Conservation (phyloP, 768 basidiomycete species). For the Rubroboletus satanas region DNA sequence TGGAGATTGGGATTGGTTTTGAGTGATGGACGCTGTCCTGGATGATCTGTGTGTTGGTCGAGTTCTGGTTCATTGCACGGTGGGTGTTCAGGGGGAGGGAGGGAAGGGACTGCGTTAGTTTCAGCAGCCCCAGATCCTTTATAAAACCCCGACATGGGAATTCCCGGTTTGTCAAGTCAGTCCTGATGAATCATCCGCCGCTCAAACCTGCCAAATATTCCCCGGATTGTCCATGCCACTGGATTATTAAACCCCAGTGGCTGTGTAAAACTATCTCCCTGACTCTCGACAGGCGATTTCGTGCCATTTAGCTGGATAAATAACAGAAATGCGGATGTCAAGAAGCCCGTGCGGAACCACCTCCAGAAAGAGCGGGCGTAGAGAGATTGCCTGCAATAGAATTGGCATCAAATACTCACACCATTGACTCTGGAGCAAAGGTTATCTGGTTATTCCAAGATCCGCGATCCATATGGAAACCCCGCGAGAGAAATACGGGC, state of each 20-base stretch:
- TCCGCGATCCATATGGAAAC: constrained; percentile 12
- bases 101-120: background rate
- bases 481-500: constrained; percentile 3
- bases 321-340: no score
- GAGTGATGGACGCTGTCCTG: constrained; percentile 46
- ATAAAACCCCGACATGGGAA: constrained; percentile 30
- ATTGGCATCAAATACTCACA: constrained; percentile 5
- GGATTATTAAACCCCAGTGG: background rate
- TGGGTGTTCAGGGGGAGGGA: constrained; percentile 2
- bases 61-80: constrained; percentile 16
- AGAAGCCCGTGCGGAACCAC: background rate
- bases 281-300: background rate
- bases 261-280: background rate
- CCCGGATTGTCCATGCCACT: constrained; percentile 10
- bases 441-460: constrained; percentile 22
- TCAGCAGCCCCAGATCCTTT: background rate
- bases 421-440: background rate
- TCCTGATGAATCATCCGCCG: background rate
- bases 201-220: background rate
- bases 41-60: background rate
- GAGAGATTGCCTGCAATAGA: background rate
- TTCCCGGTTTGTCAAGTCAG: constrained; percentile 16
- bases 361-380: constrained; percentile 10
- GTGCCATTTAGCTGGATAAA: background rate
- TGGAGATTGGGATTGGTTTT: constrained; percentile 60